Evolutionary conservation across 2,329 filamentous ascomycete genomes (phyloP).

Genomic region (Camillea tinctor): DNA sequence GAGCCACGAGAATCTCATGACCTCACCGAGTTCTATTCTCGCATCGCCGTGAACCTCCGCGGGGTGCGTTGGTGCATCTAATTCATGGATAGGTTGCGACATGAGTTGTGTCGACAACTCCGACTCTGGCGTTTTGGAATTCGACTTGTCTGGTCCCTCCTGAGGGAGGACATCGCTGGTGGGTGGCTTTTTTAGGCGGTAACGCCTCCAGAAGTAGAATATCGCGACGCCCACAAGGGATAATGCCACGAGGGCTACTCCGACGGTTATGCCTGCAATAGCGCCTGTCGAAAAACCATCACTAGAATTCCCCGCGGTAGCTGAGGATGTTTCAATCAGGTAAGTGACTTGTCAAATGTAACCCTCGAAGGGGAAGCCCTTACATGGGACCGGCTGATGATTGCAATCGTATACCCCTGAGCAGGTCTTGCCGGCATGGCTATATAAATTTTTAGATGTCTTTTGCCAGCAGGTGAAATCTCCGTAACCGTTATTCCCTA

Average conservation of each 20-base stretch:
- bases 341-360: not conserved
- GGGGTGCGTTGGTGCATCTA: not conserved
- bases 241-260: slow-evolving; percentile 11
- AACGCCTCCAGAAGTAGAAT: slow-evolving; percentile 11
- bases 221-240: slow-evolving; percentile 7
- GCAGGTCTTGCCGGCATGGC: slow-evolving; percentile 26
- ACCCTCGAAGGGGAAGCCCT: not conserved
- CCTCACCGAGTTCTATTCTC: not conserved
- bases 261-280: slow-evolving; percentile 20
- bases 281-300: slow-evolving; percentile 12
- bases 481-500: slow-evolving; percentile 32
- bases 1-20: not conserved
- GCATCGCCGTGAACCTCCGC: not conserved
- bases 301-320: not conserved
- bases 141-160: not conserved
- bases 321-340: slow-evolving; percentile 4
- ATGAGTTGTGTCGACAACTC: not conserved
- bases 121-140: not conserved
- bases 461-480: slow-evolving; percentile 33
- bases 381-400: slow-evolving; percentile 17
- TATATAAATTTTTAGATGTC: slow-evolving; percentile 25
- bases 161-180: not conserved
- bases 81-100: not conserved
- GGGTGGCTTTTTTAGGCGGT: not conserved
- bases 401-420: slow-evolving; percentile 33